Evolutionary conservation across 2,329 filamentous ascomycete species (phyloP).

Genomic region (Cercospora berteroae): DNA sequence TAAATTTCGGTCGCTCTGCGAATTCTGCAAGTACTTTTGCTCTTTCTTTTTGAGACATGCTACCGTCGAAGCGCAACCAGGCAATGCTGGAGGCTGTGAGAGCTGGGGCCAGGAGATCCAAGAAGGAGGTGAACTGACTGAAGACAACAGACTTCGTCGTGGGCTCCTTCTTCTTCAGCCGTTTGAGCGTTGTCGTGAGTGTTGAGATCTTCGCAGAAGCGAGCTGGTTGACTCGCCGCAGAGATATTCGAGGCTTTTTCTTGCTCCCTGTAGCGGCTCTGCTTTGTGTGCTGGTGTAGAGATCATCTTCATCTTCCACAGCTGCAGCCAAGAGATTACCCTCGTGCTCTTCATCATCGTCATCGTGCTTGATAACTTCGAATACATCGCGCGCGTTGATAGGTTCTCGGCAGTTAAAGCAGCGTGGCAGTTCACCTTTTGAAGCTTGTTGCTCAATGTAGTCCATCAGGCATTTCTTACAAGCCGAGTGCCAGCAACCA

Average conservation of each 20-base stretch:
- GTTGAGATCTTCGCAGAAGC: constrained; percentile 88
- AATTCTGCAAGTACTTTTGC: constrained; percentile 77
- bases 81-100: constrained; percentile 69
- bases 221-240: constrained; percentile 60
- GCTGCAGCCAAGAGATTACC: constrained; percentile 23
- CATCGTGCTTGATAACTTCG: constrained; percentile 80
- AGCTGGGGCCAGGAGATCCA: constrained; percentile 84
- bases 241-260: constrained; percentile 50
- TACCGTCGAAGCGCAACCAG: constrained; percentile 86
- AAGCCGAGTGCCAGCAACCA: constrained; percentile 96
- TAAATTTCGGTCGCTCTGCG: constrained; percentile 55
- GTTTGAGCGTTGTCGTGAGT: constrained; percentile 71
- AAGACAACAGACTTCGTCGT: constrained; percentile 82
- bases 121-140: constrained; percentile 94
- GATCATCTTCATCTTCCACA: constrained; percentile 34
- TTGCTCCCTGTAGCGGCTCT: constrained; percentile 2
- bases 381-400: constrained; percentile 85
- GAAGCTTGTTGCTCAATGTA: constrained; percentile 85
- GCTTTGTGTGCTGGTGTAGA: constrained; percentile 41
- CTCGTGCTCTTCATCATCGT: constrained; percentile 40
- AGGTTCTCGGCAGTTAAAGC: constrained; percentile 84
- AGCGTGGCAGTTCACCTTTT: constrained; percentile 71
- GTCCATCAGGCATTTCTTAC: constrained; percentile 85
- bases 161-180: constrained; percentile 63
- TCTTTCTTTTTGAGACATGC: constrained; percentile 81